Conservation (phyloP, 1,284 basidiomycete genomes). For the Boletellus deceptivus region DNA sequence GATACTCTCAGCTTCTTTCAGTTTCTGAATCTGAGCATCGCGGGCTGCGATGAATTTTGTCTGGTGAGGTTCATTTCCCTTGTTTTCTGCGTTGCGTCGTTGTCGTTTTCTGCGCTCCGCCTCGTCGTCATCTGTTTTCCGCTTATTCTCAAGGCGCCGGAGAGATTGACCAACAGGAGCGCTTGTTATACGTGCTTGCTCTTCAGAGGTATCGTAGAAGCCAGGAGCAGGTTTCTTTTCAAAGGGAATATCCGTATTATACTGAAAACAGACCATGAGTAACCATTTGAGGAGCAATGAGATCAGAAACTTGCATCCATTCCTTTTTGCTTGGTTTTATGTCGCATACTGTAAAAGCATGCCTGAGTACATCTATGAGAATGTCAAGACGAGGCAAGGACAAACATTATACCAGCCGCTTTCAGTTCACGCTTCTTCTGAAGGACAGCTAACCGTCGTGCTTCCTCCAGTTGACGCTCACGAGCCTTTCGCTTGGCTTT, state of each 20-base stretch:
- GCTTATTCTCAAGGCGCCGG: slow-evolving; percentile 86
- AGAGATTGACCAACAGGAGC: slow-evolving; percentile 93
- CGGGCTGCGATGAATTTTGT: slow-evolving; percentile 92
- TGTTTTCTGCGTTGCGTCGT: slow-evolving; percentile 58
- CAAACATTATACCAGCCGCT: slow-evolving; percentile 94
- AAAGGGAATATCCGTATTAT: slow-evolving; percentile 98
- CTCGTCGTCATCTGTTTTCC: slow-evolving; percentile 89
- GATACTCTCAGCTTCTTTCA: slow-evolving; percentile 96
- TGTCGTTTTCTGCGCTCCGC: slow-evolving; percentile 84
- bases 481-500: slow-evolving; percentile 99
- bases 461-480: slow-evolving; percentile 95
- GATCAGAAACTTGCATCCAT: slow-evolving; percentile 77
- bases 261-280: slow-evolving; percentile 46
- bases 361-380: slow-evolving; percentile 16
- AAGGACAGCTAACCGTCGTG: slow-evolving; percentile 87
- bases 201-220: slow-evolving; percentile 97
- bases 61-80: slow-evolving; percentile 69
- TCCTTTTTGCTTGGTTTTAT: slow-evolving; percentile 92
- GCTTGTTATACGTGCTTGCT: slow-evolving; percentile 83
- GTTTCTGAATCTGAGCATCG: slow-evolving; percentile 95
- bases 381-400: slow-evolving; percentile 14
- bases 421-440: slow-evolving; percentile 99
- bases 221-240: slow-evolving; percentile 95
- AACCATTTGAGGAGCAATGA: neutral
- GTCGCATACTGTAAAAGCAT: slow-evolving; percentile 59